phyloP scores from a whole-genome alignment of 1,284 basidiomycete genomes.

The Bjerkandera adusta region DNA sequence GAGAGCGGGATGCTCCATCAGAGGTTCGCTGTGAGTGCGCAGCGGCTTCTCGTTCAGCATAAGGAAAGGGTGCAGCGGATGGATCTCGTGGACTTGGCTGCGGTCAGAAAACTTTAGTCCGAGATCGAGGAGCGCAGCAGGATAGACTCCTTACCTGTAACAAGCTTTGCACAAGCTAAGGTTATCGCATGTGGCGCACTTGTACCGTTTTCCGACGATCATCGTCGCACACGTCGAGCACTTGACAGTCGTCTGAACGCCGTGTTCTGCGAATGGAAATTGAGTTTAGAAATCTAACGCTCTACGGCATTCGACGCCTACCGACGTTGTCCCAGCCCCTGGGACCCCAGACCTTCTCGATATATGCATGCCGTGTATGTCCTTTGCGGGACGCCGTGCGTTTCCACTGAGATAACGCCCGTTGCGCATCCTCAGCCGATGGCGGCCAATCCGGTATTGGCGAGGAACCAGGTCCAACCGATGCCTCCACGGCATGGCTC shows the following conservation, averaged over 20 bases:
- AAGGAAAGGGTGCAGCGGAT: constrained; percentile 84
- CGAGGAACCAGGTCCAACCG: constrained; percentile 43
- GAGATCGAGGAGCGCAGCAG: constrained; percentile 2
- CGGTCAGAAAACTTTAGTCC: neutral
- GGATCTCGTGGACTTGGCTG: constrained; percentile 84
- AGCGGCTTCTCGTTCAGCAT: constrained; percentile 63
- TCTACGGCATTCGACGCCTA: constrained; percentile 39
- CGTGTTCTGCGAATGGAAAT: constrained; percentile 52
- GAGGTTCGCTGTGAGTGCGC: constrained; percentile 41
- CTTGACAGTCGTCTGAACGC: constrained; percentile 55
- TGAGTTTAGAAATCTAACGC: neutral
- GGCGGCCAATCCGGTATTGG: constrained; percentile 36
- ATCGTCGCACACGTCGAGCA: constrained; percentile 78
- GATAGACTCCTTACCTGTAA: constrained; percentile 51
- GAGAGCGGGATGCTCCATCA: constrained; percentile 23
- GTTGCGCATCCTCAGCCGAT: constrained; percentile 48
- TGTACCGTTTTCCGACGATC: constrained; percentile 69
- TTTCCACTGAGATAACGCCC: constrained; percentile 51
- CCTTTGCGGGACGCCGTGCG: constrained; percentile 69
- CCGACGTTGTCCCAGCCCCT: constrained; percentile 85
- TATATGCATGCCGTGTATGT: constrained; percentile 77
- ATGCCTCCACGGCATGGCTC: constrained; percentile 68
- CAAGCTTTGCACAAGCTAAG: constrained; percentile 82
- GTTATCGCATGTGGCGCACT: constrained; percentile 79
- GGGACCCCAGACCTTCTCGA: constrained; percentile 81